These are phyloP conservation scores for Physcomitrellopsis africana DNA, from an alignment of 225 moss, liverwort and hornwort genomes.

Conservation along the genomic window DNA sequence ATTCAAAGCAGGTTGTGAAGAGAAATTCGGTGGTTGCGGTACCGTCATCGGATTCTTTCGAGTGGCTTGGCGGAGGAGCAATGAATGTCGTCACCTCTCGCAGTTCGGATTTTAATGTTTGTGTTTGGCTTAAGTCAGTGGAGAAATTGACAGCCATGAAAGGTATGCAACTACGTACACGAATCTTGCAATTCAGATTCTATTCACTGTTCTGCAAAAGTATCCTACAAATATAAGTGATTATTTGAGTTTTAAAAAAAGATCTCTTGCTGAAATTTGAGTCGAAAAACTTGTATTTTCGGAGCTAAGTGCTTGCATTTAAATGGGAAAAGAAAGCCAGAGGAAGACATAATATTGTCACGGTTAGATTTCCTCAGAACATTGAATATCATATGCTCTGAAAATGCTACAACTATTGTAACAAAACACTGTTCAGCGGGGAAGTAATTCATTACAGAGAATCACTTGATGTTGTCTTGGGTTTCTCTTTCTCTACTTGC, in stretches of 20 bases:
- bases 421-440: too few species aligned
- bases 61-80: neutral
- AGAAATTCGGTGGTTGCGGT: neutral
- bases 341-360: too few species aligned
- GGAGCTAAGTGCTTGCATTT: neutral
- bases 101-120: constrained; percentile 39
- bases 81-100: constrained; percentile 52
- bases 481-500: too few species aligned
- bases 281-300: neutral
- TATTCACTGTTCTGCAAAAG: neutral
- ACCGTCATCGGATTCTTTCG: neutral
- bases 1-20: constrained; percentile 15
- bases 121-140: constrained; percentile 31
- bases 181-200: neutral
- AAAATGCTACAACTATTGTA: too few species aligned
- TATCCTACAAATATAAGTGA: too few species aligned
- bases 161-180: constrained; percentile 20
- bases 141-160: constrained; percentile 35
- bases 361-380: too few species aligned
- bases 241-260: too few species aligned
- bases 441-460: too few species aligned
- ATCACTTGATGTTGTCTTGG: too few species aligned
- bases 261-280: neutral
- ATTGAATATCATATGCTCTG: too few species aligned
- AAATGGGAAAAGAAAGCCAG: neutral